Conservation (phyloP, 352 stramenopile species). For the Phytophthora pini region DNA sequence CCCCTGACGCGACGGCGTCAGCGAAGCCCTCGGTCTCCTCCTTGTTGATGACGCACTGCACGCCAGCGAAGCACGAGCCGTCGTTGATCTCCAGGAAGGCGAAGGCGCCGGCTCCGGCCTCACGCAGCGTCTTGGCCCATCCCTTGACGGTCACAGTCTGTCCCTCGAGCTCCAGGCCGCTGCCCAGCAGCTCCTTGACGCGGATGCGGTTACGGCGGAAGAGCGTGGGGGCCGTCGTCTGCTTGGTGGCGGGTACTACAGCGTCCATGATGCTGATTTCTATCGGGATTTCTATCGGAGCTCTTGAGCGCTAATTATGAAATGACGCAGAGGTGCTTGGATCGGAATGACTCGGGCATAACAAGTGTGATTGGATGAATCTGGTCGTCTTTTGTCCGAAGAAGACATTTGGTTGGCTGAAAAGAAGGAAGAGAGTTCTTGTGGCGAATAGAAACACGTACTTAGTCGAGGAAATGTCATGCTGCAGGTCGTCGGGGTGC, state of each 20-base stretch:
- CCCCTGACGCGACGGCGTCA: conserved; percentile 76
- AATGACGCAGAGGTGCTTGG: conserved; percentile 29
- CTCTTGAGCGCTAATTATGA: conserved; percentile 15
- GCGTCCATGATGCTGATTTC: conserved; percentile 44
- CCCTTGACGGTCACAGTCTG: conserved; percentile 93
- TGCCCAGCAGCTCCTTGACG: conserved; percentile 82
- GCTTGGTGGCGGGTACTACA: conserved; percentile 47
- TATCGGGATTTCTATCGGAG: conserved; percentile 16
- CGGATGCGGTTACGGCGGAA: conserved; percentile 86
- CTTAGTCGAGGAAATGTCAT: conserved; percentile 55
- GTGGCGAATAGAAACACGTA: conserved; percentile 11
- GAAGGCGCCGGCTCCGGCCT: conserved; percentile 90
- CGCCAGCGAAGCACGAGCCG: conserved; percentile 86
- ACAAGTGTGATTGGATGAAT: conserved; percentile 33
- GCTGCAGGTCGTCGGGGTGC: conserved; percentile 66
- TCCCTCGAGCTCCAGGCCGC: conserved; percentile 70
- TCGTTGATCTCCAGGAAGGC: conserved; percentile 97
- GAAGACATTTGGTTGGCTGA: conserved; percentile 1
- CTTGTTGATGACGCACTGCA: conserved; percentile 91
- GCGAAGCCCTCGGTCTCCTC: conserved; percentile 84
- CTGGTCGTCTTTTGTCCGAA: conserved; percentile 4
- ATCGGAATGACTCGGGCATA: conserved; percentile 6
- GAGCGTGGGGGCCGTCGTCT: conserved; percentile 59
- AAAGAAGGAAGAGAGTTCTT: conserved; percentile 27
- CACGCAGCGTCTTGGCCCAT: conserved; percentile 93